Conservation (phyloP, 805 yeast genomes). For the Wickerhamia fluorescens region DNA sequence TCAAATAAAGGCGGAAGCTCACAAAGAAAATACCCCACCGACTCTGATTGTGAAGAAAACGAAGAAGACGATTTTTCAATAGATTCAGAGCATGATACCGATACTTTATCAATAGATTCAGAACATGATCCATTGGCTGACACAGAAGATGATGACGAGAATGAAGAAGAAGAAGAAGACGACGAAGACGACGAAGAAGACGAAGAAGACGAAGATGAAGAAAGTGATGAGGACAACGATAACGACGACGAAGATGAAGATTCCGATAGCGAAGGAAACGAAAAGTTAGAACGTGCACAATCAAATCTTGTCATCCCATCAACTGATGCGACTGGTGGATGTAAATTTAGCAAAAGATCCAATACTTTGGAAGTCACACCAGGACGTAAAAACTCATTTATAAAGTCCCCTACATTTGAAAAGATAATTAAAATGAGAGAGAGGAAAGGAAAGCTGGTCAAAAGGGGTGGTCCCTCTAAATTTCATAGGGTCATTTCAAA, state of each 20-base stretch:
- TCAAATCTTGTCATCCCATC: slow-evolving; percentile 30
- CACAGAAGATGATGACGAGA: slow-evolving; percentile 8
- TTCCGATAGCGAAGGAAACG: slow-evolving; percentile 5
- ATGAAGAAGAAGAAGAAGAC: slow-evolving; percentile 7
- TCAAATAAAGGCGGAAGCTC: slow-evolving; percentile 3
- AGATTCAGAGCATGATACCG: no score
- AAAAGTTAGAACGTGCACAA: slow-evolving; percentile 15
- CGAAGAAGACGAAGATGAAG: slow-evolving; percentile 13
- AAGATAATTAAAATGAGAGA: slow-evolving; percentile 15
- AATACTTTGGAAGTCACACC: slow-evolving; percentile 39
- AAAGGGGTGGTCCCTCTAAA: no score
- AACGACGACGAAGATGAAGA: slow-evolving; percentile 9
- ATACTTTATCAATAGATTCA: slow-evolving; percentile 7
- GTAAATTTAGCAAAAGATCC: slow-evolving; percentile 36
- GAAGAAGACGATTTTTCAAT: slow-evolving; percentile 5
- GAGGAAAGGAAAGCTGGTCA: slow-evolving; percentile 3
- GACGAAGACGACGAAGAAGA: slow-evolving; percentile 10
- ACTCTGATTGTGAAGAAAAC: slow-evolving; percentile 3
- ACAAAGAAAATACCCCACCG: background rate
- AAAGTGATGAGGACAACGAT: slow-evolving; percentile 10
- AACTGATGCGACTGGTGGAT: slow-evolving; percentile 23
- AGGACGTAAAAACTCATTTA: slow-evolving; percentile 9
- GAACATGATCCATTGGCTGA: slow-evolving; percentile 2
- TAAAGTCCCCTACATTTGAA: slow-evolving; percentile 45
- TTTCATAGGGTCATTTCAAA: no score